These are phyloP conservation scores for Ganoderma leucocontextum DNA, from an alignment of 1,284 basidiomycete species.

Conservation along the genomic window DNA sequence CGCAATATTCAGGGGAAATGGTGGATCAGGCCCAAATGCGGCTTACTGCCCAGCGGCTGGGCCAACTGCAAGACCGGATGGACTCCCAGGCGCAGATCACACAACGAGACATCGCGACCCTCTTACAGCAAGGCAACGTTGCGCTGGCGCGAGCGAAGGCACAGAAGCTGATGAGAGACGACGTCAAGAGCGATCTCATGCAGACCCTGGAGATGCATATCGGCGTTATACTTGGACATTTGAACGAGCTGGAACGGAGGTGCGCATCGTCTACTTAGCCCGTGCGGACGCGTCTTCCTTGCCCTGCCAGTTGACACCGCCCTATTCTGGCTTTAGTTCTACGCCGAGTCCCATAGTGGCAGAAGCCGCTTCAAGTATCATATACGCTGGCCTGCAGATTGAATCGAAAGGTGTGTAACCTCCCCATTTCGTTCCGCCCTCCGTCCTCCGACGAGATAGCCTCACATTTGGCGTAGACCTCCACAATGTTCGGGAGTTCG, in stretches of 20 bases:
- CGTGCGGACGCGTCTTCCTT: neutral
- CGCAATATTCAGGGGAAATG: constrained; percentile 6
- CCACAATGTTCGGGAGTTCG: constrained; percentile 57
- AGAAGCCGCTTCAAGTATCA: constrained; percentile 73
- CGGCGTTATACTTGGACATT: constrained; percentile 64
- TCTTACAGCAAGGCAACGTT: constrained; percentile 67
- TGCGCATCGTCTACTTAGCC: constrained; percentile 35
- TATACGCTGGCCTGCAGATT: constrained; percentile 64
- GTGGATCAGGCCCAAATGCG: constrained; percentile 65
- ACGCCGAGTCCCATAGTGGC: constrained; percentile 56
- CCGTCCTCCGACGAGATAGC: constrained; percentile 1
- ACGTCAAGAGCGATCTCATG: constrained; percentile 65
- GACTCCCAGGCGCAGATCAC: constrained; percentile 69
- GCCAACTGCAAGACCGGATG: constrained; percentile 72
- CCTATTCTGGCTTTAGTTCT: constrained; percentile 38
- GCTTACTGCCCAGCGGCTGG: constrained; percentile 67
- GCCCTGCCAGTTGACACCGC: neutral
- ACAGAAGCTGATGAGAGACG: constrained; percentile 69
- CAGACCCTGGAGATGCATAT: constrained; percentile 74
- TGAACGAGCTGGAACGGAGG: constrained; percentile 64
- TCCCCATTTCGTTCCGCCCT: neutral
- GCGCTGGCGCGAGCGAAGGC: constrained; percentile 73
- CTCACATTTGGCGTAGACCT: constrained; percentile 57
- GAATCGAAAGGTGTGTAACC: constrained; percentile 61
- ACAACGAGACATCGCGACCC: constrained; percentile 70